These are phyloP conservation scores for Phytopythium helicoides DNA, from an alignment of 352 stramenopile species.

Conservation along the genomic window DNA sequence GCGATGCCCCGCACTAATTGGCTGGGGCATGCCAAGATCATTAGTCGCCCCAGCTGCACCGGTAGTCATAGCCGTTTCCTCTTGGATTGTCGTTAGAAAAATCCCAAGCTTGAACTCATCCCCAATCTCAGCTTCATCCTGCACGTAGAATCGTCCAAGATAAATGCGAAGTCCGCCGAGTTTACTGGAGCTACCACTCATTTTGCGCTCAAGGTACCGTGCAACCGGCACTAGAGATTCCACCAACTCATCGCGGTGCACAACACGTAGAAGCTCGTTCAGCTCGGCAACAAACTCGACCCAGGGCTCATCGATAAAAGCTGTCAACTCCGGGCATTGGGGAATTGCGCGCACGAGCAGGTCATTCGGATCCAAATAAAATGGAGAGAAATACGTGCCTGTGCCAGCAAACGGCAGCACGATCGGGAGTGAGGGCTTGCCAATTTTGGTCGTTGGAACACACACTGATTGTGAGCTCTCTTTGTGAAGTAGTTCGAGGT, in stretches of 20 bases:
- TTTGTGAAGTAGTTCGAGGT: constrained; percentile 75
- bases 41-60: not conserved
- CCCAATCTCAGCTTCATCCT: constrained; percentile 58
- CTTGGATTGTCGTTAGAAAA: constrained; percentile 49
- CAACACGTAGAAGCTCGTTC: constrained; percentile 69
- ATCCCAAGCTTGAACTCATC: constrained; percentile 78
- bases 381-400: constrained; percentile 77
- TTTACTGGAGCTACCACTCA: constrained; percentile 31
- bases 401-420: constrained; percentile 77
- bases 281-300: constrained; percentile 83
- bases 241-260: constrained; percentile 60
- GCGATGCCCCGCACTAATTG: not conserved
- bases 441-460: constrained; percentile 67
- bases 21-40: not conserved
- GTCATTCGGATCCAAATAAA: constrained; percentile 80
- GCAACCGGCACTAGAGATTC: constrained; percentile 64
- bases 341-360: constrained; percentile 75
- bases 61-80: constrained; percentile 25
- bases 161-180: constrained; percentile 71
- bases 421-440: constrained; percentile 65
- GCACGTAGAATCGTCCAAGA: constrained; percentile 71
- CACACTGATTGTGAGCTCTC: constrained; percentile 70
- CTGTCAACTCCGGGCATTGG: constrained; percentile 71
- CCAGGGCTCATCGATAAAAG: constrained; percentile 86
- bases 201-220: constrained; percentile 59